Conservation (phyloP, 2,329 filamentous ascomycete species). For the Sphaerulina musiva region DNA sequence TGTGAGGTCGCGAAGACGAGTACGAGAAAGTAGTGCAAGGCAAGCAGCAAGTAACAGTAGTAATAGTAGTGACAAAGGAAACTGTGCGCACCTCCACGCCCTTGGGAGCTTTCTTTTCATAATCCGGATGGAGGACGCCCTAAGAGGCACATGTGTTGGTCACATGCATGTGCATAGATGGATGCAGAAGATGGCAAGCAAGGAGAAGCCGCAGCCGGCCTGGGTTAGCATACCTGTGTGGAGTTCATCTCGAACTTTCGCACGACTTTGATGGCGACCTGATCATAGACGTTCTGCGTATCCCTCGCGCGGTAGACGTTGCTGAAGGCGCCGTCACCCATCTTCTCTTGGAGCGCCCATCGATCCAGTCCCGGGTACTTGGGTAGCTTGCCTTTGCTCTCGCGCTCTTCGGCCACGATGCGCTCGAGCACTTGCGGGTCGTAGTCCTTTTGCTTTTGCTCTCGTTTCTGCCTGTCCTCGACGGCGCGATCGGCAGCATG, state of each 20-base stretch:
- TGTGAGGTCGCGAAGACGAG: conserved; percentile 7
- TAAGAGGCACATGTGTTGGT: conserved; percentile 28
- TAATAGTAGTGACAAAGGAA: conserved; percentile 9
- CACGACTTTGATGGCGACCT: conserved; percentile 97
- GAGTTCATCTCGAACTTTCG: conserved; percentile 99
- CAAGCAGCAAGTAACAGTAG: too few species aligned
- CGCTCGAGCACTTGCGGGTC: conserved; percentile 68
- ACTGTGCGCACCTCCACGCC: conserved; percentile 82
- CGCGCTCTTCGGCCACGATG: conserved; percentile 86
- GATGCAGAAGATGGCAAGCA: conserved; percentile 3
- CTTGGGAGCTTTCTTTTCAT: conserved; percentile 78
- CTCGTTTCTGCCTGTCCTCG: conserved; percentile 55
- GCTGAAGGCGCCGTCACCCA: conserved; percentile 98
- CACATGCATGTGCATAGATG: conserved; percentile 13
- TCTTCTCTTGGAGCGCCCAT: conserved; percentile 87
- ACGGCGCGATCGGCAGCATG: conserved; percentile 58
- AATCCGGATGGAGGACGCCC: conserved; percentile 82
- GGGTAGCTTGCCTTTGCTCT: conserved; percentile 77
- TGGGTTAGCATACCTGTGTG: conserved; percentile 72
- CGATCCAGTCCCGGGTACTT: conserved; percentile 77
- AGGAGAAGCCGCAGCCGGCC: conserved; percentile 8
- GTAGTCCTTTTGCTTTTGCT: conserved; percentile 42
- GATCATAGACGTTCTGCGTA: conserved; percentile 59
- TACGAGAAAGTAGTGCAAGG: neutral
- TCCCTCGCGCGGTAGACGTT: conserved; percentile 93